These are phyloP conservation scores for Hibiscus syriacus DNA, from an alignment of 345 rosid species.

Conservation along the genomic window DNA sequence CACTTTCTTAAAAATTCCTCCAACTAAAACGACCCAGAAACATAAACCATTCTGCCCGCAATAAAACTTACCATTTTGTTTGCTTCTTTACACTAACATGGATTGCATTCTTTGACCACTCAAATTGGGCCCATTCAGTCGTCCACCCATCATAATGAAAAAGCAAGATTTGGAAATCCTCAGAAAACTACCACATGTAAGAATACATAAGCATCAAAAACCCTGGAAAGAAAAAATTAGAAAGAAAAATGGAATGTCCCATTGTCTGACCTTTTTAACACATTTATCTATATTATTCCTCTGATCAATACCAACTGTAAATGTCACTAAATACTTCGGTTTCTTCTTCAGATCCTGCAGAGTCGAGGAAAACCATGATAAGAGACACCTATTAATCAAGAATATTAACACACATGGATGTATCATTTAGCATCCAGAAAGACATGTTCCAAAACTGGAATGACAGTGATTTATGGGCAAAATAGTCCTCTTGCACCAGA, in stretches of 20 bases:
- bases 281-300: slow-evolving; percentile 57
- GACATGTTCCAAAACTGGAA: not conserved
- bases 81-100: slow-evolving; percentile 74
- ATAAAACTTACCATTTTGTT: slow-evolving; percentile 66
- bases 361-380: slow-evolving; percentile 7
- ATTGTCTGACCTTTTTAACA: slow-evolving; percentile 60
- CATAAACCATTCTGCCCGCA: not conserved
- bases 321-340: slow-evolving; percentile 76
- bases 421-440: not conserved
- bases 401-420: not conserved
- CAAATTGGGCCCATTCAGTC: slow-evolving; percentile 86
- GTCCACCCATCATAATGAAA: slow-evolving; percentile 85
- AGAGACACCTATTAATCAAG: not conserved
- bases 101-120: slow-evolving; percentile 79
- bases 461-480: not conserved
- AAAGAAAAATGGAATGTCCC: slow-evolving; percentile 1
- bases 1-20: not conserved
- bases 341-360: slow-evolving; percentile 74
- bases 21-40: not conserved
- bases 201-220: slow-evolving; percentile 21
- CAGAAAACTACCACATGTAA: slow-evolving; percentile 54
- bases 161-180: slow-evolving; percentile 83
- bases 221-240: slow-evolving; percentile 8
- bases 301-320: slow-evolving; percentile 81
- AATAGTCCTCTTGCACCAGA: not conserved